Conservation (phyloP, 805 yeast genomes). For the Yarrowia yakushimensis region DNA sequence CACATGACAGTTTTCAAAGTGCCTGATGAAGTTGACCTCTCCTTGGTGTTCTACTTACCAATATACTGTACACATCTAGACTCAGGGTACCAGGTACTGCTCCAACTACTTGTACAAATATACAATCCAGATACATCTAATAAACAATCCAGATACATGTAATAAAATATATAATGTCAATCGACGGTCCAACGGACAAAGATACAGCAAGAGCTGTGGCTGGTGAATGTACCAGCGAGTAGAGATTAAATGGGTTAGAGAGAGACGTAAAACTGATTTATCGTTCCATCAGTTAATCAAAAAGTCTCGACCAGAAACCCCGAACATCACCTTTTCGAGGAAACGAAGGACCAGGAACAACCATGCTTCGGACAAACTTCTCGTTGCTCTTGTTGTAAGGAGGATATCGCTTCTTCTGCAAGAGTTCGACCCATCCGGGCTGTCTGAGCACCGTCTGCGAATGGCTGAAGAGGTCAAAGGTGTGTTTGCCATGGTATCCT, state of each 20-base stretch:
- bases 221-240: neutral
- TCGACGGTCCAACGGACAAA: neutral
- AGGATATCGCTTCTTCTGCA: conserved; percentile 58
- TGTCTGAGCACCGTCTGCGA: conserved; percentile 63
- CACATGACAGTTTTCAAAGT: too few relatives aligned
- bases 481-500: conserved; percentile 68
- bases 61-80: too few relatives aligned
- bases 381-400: conserved; percentile 43
- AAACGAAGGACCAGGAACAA: neutral
- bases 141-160: too few relatives aligned
- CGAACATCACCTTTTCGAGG: neutral
- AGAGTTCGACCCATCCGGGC: conserved; percentile 58
- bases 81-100: too few relatives aligned
- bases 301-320: conserved; percentile 6
- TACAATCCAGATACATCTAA: too few relatives aligned
- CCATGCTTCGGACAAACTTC: neutral
- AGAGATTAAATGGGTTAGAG: neutral
- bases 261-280: too few relatives aligned
- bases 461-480: conserved; percentile 68
- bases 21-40: too few relatives aligned
- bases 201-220: neutral
- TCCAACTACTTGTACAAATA: too few relatives aligned
- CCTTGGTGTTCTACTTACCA: too few relatives aligned
- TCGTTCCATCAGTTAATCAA: too few relatives aligned
- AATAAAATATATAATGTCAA: neutral